phyloP scores from a whole-genome alignment of 768 basidiomycete species.

The Phanerochaete carnosa region DNA sequence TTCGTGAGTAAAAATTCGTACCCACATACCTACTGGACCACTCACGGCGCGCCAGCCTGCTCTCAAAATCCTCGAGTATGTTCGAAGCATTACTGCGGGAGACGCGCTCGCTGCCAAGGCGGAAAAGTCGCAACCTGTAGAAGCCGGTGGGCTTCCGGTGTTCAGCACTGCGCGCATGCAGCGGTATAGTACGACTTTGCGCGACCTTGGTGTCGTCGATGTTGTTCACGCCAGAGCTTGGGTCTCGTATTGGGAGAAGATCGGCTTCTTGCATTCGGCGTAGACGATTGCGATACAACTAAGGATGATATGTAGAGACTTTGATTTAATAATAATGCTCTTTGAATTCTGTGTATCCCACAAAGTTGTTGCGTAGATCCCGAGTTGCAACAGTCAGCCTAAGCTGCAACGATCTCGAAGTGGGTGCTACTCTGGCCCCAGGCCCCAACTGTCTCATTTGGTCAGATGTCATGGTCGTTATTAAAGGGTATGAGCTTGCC shows the following conservation, averaged over 20 bases:
- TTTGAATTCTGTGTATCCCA: background rate
- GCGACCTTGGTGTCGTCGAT: background rate
- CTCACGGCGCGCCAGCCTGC: conserved; percentile 4
- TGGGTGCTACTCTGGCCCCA: conserved; percentile 1
- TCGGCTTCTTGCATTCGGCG: background rate
- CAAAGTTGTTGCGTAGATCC: background rate
- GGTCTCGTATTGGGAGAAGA: conserved; percentile 4
- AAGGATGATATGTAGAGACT: background rate
- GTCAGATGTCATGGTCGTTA: background rate
- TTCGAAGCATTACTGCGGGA: background rate
- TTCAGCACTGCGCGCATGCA: background rate
- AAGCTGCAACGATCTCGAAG: background rate
- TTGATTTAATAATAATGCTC: background rate
- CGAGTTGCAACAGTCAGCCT: background rate
- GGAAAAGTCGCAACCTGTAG: background rate
- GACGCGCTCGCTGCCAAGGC: background rate
- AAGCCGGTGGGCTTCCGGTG: background rate
- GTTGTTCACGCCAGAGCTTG: background rate
- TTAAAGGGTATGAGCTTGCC: background rate
- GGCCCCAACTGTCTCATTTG: background rate
- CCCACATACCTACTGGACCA: background rate
- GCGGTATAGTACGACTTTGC: background rate
- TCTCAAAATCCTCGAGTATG: conserved; percentile 9
- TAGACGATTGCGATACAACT: background rate
- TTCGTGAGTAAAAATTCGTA: conserved; percentile 5